Base-by-base conservation (phyloP, 2,329 filamentous ascomycete genomes). In the Zasmidium angulare region DNA sequence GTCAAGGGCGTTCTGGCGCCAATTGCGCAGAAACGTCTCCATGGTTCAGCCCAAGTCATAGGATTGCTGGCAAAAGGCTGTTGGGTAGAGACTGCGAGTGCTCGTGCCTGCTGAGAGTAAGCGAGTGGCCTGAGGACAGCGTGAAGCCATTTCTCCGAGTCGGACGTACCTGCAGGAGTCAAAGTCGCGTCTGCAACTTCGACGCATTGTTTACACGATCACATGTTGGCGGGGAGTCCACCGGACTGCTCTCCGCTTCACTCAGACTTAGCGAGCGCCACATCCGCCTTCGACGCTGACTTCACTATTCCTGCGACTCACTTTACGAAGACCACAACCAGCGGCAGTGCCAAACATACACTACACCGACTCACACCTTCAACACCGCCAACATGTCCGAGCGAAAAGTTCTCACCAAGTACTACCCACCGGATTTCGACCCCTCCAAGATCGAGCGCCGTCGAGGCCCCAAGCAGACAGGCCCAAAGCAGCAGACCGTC, bases 1-100 rank as follows among this genome's bases (percentile, higher is more conserved):
- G 78, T 96, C 93, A 71, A 96, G 82, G 73, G 93, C 93, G 80
- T 97, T 92, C 78, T 96, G 91, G 73, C 93, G 86, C 95, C 95
- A 99, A 72, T 90, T 89, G 74, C 93, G 89, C 72, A 99, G 84
- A 77, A 93, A 97, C 71, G 87, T 88, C 81, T 98, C 92, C 95
- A 99, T 98, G 63, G 23, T 62, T n/a, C 23, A 53, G n/a, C 50
- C 22, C 24, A 40, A 40, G 26, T 61, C 54, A 60, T 58, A 49
- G 21, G 31, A 46, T 53, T 59, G 54, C 50, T 49, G 53, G 17
- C 23, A 17, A 19, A 46, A 29, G 56, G 24, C 49, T 50, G 46
- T n/a, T 43, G 40, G 20, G 12, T 14, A 21, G 31, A 54, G 22
- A 20, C 43, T 53, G 53, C 53, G 29, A 12, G 21, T 50, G 36